phyloP scores from a whole-genome alignment of 179 eudicot genomes.

The Amaranthus tricolor region DNA sequence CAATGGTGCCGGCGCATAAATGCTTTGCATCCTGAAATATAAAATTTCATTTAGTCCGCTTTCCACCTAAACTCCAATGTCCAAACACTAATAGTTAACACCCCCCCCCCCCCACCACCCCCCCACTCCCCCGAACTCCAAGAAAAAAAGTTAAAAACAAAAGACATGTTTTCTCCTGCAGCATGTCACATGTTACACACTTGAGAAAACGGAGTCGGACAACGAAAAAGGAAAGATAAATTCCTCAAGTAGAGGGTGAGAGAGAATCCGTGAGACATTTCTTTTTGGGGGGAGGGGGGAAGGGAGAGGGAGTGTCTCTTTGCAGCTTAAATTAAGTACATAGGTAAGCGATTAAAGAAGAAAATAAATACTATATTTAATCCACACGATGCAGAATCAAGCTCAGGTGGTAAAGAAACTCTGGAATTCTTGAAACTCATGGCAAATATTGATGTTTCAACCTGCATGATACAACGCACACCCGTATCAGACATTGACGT shows the following conservation, averaged over 20 bases:
- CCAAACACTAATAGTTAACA: neutral
- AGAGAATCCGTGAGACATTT: no score
- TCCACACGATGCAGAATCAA: constrained; percentile 57
- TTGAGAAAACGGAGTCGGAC: neutral
- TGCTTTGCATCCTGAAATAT: constrained; percentile 59
- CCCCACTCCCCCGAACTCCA: neutral
- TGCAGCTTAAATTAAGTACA: constrained; percentile 3
- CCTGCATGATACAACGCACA: constrained; percentile 44
- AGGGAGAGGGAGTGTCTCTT: no score
- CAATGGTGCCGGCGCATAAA: constrained; percentile 64
- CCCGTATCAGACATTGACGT: constrained; percentile 7
- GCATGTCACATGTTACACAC: constrained; percentile 11
- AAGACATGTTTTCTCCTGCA: neutral
- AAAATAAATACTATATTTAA: constrained; percentile 33
- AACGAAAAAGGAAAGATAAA: neutral
- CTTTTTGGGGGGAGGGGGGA: no score
- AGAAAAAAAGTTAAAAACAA: neutral
- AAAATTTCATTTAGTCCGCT: constrained; percentile 3
- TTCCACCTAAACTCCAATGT: neutral
- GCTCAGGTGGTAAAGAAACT: constrained; percentile 44
- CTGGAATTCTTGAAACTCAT: constrained; percentile 61
- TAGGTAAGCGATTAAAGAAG: constrained; percentile 1
- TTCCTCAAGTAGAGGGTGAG: neutral
- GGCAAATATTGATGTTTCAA: constrained; percentile 96
- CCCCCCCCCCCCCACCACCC: neutral